Base-by-base conservation (phyloP, 768 basidiomycete species). In the Hypsizygus marmoreus region DNA sequence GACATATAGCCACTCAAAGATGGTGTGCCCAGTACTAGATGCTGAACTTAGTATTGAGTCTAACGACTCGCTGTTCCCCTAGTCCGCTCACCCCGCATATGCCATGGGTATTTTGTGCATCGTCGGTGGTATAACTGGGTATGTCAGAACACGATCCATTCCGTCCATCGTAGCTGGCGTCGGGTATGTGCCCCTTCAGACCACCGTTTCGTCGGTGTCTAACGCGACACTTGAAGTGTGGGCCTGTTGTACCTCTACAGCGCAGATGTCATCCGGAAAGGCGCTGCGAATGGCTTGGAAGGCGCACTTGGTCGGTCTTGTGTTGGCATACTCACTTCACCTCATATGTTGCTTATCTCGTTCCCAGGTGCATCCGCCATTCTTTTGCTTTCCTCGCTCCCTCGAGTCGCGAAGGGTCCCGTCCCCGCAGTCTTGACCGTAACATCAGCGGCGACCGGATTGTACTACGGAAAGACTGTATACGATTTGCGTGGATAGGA, bases 151-250 rank as follows among this genome's bases (percentile, higher is more conserved):
- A 49, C 79, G 84, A 17, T 92, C 89, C 24, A 71, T 92, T 23
- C 91, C 91, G 5, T 92, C 91, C 10, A 63, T 93, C 31, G 80
- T 92, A 14, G 91, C 91, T 46, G 91, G 91, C 29, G 77, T 90
- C 33, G 75, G 84, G 89, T 91, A 56, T 32, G 82, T 54, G 23
- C 28, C 4, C 11, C 23, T 16, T 39, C 14, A 16, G 10, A 5
- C 26, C 16, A 23, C 5, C 12, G 12, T 23, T 19, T 23, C 11
- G n/a, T 19, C 12, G 26, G 47, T 52, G 16, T 42, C 26, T 43
- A 11, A 33, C 10, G 22, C 17, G 7, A 40, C 14, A 33, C 33
- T 22, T 24, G 0, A 51, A 90, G 88, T 55, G 88, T 93, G 35
- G 91, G 90, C 48, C 68, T 79, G 13, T 73, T 91, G 37, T 93